Evolutionary conservation across 2,329 filamentous ascomycete species (phyloP), one percentile per base, ranked within the genome.

Genomic region (Pseudopyricularia javanii): DNA sequence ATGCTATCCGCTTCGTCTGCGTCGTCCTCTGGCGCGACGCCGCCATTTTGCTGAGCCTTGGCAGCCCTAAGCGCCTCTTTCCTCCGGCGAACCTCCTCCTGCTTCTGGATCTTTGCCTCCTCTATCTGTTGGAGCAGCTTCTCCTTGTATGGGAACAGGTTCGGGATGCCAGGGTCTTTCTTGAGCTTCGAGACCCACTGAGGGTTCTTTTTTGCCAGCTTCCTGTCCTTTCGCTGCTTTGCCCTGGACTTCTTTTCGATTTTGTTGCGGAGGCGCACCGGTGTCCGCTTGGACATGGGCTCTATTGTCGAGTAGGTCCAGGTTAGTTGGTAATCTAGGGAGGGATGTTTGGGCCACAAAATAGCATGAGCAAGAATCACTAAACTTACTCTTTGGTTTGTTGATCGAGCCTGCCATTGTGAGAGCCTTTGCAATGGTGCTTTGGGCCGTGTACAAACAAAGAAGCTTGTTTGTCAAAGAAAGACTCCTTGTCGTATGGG

Each of bases 131-230:
- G 83, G 33, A 98, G 79, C 28, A 98, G 80, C 75, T 86, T 91
- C 68, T 96, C 91, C 74, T 98, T 98, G 77, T 93, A 96, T 1
- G 93, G 93, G 72, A 96, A 98, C 34, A 96, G 73, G 65, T 97
- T 98, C 40, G 93, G 93, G 57, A 98, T 96, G 49, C 93, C 93
- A 24, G 91, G 93, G 63, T 98, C 93, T 74, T 97, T 98, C 80
- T 96, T 97, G 60, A 95, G 68, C 68, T 90, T 88, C 55, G 89
- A 91, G 61, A 87, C 83, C 90, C 93, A 97, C 88, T 95, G 83
- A 33, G 93, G 91, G 68, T 96, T 95, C 81, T 95, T 90, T 75
- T 95, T 97, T 53, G 86, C 89, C 54, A 83, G 76, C 76, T 95
- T 97, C 65, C 83, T 85, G 56, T 83, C 74, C 71, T 98, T 98